Evolutionary conservation across 441 rosid genomes (phyloP), one percentile per base, ranked within the genome.

Genomic region (Gossypium aridum): DNA sequence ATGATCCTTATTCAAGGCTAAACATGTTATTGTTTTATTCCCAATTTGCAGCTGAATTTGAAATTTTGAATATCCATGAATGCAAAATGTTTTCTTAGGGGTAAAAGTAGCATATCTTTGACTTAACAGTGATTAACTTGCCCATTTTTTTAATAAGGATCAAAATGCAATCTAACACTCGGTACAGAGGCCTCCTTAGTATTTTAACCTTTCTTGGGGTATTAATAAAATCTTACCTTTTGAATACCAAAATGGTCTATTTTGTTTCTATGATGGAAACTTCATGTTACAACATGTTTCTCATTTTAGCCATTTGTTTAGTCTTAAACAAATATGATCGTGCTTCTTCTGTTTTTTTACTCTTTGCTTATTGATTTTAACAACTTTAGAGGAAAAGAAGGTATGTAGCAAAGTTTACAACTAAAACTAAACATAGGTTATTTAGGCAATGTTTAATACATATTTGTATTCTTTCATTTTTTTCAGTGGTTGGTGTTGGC

Each of bases 401-500:
- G 39, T 34, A 34, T 34, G 39, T 34, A 34, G 39, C 39, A 34
- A 34, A 34, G 0, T 34, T 34, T 34, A 34, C 39, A 34, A 34
- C 39, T 34, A 34, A 34, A 34, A 34, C 0, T 5, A 6, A 34
- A 34, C 39, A 34, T 34, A 34, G 39, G 39, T 34, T 34, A 34
- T 34, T 34, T 34, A 34, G 39, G 39, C 54, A 66, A 51, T 69
- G 59, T 22, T 20, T 34, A 0, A 43, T 31, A 60, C 55, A 55
- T 2, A 4, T 63, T 13, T 47, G 59, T 72, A 34, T 34, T 34
- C 39, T 34, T 34, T 34, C 39, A 5, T 34, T 34, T 34, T 34
- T 34, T 76, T 64, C 78, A 95, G 99, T 95, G 98, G 97, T 71
- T 80, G 71, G 93, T 87, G 7, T 57, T 86, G 85, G 83, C 85